Evolutionary conservation across 305 asterid species (phyloP), one percentile per base, ranked within the genome.

Genomic region (Solanum hybrid): DNA sequence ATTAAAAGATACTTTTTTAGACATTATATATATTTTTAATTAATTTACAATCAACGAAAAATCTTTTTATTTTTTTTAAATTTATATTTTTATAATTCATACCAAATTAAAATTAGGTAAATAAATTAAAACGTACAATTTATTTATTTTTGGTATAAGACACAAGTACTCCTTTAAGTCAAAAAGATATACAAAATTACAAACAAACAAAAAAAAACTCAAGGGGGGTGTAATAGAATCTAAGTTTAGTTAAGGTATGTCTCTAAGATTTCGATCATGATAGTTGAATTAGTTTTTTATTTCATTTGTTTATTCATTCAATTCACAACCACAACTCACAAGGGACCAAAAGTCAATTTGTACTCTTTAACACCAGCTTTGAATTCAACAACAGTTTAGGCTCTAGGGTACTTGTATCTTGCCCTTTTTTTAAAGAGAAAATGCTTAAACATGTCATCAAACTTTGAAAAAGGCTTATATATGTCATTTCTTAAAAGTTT

Each of bases 361-460:
- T 61, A 61, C 71, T 61, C 11, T 61, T 61, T 7, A 61, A 61
- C 71, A 61, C 1, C 11, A 0, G 1, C 5, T 61, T 61, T 61
- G 71, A 61, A 61, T 3, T 0, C 11, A 61, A 61, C 2, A 20
- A 20, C 7, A 61, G 24, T 20, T 7, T 61, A 57, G 69, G 46
- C 40, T 37, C 37, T 37, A 37, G 8, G 26, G 10, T 57, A 57
- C 1, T 57, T 57, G 69, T 20, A 2, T 61, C 11, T 61, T 20
- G 0, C 1, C 26, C 11, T 0, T 57, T 7, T 57, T 51, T 57
- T 1, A 2, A 51, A 20, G 69, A 1, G 0, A 57, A 18, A 57
- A 57, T 0, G 0, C 2, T 20, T 1, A 20, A 0, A 57, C 11
- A 1, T 6, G 24, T 0, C 4, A 20, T 57, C 26, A 20, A 57